These are phyloP conservation scores for Aplosporella prunicola DNA, from an alignment of 2,329 filamentous ascomycete genomes.

Conservation along the genomic window DNA sequence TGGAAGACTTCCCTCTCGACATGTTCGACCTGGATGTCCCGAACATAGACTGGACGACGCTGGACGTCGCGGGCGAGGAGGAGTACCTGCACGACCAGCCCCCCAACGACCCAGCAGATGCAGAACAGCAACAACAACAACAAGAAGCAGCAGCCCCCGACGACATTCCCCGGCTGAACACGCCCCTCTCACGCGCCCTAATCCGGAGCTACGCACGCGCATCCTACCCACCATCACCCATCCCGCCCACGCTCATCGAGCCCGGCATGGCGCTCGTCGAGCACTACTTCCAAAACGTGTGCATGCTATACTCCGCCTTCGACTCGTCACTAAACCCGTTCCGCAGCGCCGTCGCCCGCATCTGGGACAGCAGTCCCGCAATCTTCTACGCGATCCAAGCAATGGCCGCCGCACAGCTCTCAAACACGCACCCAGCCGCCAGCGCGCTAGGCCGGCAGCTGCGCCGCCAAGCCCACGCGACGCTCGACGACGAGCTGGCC, in stretches of 20 bases:
- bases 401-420: constrained; percentile 53
- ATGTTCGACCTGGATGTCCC: too few species aligned
- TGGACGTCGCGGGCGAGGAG: too few species aligned
- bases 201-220: constrained; percentile 1
- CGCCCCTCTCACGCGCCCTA: constrained; percentile 1
- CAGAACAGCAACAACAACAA: neutral
- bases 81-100: neutral
- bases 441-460: constrained; percentile 41
- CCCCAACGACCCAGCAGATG: neutral
- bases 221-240: neutral
- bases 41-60: too few species aligned
- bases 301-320: constrained; percentile 53
- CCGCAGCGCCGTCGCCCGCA: constrained; percentile 46
- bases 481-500: constrained; percentile 40
- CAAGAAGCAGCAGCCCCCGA: too few species aligned
- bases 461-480: constrained; percentile 44
- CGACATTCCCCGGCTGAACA: too few species aligned
- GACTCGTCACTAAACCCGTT: constrained; percentile 55
- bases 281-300: constrained; percentile 56
- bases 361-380: constrained; percentile 49
- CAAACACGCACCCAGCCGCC: constrained; percentile 48
- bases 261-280: constrained; percentile 49
- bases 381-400: constrained; percentile 54
- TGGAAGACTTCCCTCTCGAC: too few species aligned
- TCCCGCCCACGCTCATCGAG: constrained; percentile 28